Evolutionary conservation across 1,284 basidiomycete species (phyloP).

Genomic region (Melanopsichium pennsylvanicum): DNA sequence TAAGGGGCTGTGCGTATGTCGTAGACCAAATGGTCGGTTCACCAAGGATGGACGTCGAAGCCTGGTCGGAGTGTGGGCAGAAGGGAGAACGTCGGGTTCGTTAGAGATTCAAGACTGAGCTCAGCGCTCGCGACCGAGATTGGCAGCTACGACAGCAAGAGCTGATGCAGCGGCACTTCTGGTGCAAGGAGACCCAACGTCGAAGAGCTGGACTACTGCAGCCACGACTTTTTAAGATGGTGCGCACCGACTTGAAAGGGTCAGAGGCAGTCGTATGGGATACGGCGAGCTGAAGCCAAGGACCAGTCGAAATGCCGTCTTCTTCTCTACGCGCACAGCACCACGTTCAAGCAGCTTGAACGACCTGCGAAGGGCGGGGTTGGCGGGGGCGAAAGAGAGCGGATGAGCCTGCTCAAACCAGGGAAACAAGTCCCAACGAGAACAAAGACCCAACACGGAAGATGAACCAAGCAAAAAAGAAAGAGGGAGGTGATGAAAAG

Average conservation of each 20-base stretch:
- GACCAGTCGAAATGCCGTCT: conserved; percentile 13
- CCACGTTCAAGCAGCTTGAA: conserved; percentile 16
- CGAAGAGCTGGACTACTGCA: not conserved
- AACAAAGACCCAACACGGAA: conserved; percentile 29
- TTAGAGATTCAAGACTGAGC: conserved; percentile 1
- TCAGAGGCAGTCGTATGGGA: conserved; percentile 5
- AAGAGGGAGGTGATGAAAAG: not conserved
- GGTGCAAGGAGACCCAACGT: not conserved
- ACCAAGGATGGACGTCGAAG: not conserved
- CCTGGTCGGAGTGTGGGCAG: too few relatives aligned
- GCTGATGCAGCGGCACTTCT: not conserved
- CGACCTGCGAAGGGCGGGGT: conserved; percentile 2
- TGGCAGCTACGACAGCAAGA: not conserved
- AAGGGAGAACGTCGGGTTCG: too few relatives aligned
- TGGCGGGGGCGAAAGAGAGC: conserved; percentile 19
- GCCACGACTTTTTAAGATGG: not conserved
- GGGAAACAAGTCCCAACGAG: conserved; percentile 26
- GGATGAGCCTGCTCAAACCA: conserved; percentile 33
- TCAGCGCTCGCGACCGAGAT: not conserved
- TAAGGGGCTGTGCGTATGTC: too few relatives aligned
- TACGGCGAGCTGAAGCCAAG: conserved; percentile 3
- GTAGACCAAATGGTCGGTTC: not conserved
- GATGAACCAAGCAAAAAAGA: conserved; percentile 24
- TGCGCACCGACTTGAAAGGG: conserved; percentile 14
- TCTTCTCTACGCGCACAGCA: conserved; percentile 24